Percentiles rank a stretch among this genome's conserved stretches.
These are phyloP conservation scores for Scheffersomyces illinoinensis DNA, from an alignment of 1,139 yeast species.

Conservation along the genomic window DNA sequence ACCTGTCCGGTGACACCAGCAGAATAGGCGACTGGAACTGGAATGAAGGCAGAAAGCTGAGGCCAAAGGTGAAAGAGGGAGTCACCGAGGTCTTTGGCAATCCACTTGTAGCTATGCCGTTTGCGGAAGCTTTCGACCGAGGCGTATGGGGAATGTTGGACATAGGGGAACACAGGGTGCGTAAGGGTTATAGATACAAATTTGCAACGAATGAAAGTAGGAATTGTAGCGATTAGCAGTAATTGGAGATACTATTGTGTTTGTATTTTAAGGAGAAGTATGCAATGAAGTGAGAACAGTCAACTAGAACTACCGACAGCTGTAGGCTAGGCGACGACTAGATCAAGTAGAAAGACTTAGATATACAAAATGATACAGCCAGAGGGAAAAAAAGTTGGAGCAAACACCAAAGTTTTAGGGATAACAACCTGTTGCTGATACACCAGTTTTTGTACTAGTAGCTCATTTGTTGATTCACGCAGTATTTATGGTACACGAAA, in stretches of 20 bases:
- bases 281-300: neutral
- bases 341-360: neutral
- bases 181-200: neutral
- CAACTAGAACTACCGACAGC: neutral
- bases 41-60: constrained; percentile 48
- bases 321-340: neutral
- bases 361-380: neutral
- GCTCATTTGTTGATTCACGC: neutral
- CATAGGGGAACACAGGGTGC: neutral
- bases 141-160: neutral
- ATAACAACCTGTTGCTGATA: neutral
- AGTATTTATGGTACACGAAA: neutral
- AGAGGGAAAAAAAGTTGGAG: neutral
- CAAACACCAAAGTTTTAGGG: neutral
- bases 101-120: constrained; percentile 6
- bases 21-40: constrained; percentile 40
- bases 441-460: neutral
- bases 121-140: constrained; percentile 1
- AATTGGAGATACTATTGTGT: neutral
- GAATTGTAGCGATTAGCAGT: neutral
- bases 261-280: neutral
- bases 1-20: constrained; percentile 39
- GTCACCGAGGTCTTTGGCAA: constrained; percentile 40
- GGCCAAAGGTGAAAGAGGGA: constrained; percentile 43
- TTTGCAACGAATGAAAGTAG: neutral